These are phyloP conservation scores for Steccherinum ochraceum DNA, from an alignment of 768 basidiomycete genomes.

Conservation along the genomic window DNA sequence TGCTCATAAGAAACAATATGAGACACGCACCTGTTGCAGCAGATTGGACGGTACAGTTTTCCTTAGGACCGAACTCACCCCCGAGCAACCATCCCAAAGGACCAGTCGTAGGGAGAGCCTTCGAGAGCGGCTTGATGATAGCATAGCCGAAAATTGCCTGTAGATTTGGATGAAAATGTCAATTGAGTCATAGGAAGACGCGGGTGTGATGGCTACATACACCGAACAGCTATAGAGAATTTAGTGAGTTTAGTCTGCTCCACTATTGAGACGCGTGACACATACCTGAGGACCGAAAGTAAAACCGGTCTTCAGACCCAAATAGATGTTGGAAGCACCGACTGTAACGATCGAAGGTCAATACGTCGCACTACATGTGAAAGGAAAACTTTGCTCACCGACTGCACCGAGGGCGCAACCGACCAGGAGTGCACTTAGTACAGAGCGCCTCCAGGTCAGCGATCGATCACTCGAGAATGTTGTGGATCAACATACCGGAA, in stretches of 20 bases:
- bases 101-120: conserved; percentile 39
- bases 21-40: conserved; percentile 36
- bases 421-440: conserved; percentile 10
- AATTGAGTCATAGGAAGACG: no score
- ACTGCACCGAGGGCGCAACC: conserved; percentile 13
- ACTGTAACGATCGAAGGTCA: no score
- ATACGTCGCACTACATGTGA: no score
- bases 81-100: conserved; percentile 39
- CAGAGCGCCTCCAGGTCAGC: background rate
- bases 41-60: conserved; percentile 59
- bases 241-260: background rate
- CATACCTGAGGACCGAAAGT: conserved; percentile 50
- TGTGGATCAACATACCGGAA: conserved; percentile 27
- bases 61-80: conserved; percentile 58
- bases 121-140: conserved; percentile 52
- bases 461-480: background rate
- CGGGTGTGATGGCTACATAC: conserved; percentile 31
- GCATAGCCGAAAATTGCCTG: conserved; percentile 54
- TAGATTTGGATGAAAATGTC: no score
- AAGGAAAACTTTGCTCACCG: conserved; percentile 7
- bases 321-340: conserved; percentile 59
- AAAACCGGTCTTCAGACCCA: conserved; percentile 63
- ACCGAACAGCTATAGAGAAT: conserved; percentile 36
- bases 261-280: background rate
- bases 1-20: conserved; percentile 8